Conservation (phyloP, 2,329 filamentous ascomycete species). For the Trichoderma gracile region DNA sequence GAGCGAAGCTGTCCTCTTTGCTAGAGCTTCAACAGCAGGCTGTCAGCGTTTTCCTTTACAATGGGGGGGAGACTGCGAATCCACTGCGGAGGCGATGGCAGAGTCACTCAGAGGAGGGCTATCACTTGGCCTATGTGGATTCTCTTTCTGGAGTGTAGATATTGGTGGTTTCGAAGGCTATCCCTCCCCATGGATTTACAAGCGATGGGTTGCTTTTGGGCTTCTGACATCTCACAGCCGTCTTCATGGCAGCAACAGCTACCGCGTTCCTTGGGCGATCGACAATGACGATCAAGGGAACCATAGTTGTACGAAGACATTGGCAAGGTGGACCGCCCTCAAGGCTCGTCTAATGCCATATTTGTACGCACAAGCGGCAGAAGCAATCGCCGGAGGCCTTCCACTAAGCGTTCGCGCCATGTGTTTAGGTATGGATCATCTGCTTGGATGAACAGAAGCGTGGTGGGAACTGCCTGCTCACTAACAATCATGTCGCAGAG, state of each 20-base stretch:
- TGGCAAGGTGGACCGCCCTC: slow-evolving; percentile 50
- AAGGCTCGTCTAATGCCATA: slow-evolving; percentile 57
- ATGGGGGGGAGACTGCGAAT: slow-evolving; percentile 77
- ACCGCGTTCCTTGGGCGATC: slow-evolving; percentile 74
- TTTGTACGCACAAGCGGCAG: slow-evolving; percentile 47
- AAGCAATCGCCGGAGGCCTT: slow-evolving; percentile 51
- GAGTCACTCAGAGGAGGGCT: slow-evolving; percentile 68
- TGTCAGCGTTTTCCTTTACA: slow-evolving; percentile 68
- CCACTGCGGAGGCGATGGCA: slow-evolving; percentile 70
- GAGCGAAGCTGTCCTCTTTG: slow-evolving; percentile 64
- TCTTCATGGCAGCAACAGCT: slow-evolving; percentile 68
- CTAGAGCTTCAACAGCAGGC: slow-evolving; percentile 66
- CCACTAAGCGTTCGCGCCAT: slow-evolving; percentile 65
- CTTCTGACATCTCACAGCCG: slow-evolving; percentile 69
- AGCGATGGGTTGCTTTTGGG: slow-evolving; percentile 77
- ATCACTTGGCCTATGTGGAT: slow-evolving; percentile 63
- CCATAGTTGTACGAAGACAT: slow-evolving; percentile 53
- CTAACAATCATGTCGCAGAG: slow-evolving; percentile 42
- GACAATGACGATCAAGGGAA: slow-evolving; percentile 62
- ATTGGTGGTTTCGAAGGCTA: slow-evolving; percentile 72
- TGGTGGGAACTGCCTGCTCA: rapidly evolving
- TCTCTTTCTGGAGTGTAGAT: slow-evolving; percentile 69
- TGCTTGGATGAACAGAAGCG: not conserved
- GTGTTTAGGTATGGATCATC: slow-evolving; percentile 47
- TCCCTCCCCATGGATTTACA: slow-evolving; percentile 69